Conservation (phyloP, 257 asterid species). For the Thymus mandschuricus region DNA sequence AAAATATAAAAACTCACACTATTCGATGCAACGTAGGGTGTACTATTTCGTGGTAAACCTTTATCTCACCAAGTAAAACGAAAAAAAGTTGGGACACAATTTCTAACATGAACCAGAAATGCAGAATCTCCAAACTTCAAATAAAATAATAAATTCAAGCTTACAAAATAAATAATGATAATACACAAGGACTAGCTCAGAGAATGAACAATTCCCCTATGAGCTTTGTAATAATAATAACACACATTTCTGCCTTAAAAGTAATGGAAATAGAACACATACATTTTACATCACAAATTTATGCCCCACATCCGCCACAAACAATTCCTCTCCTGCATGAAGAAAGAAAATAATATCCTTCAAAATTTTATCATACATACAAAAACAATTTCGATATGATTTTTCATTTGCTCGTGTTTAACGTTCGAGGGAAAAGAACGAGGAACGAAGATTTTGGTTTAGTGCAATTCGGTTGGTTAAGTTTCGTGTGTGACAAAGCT, state of each 20-base stretch:
- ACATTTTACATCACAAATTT: slow-evolving; percentile 16
- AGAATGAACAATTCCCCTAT: slow-evolving; percentile 60
- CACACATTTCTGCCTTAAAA: background rate
- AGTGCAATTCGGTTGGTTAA: background rate
- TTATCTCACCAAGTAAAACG: too few relatives aligned
- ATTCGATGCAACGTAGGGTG: too few relatives aligned
- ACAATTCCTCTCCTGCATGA: slow-evolving; percentile 60
- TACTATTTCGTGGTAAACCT: too few relatives aligned
- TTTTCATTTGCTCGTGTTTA: background rate
- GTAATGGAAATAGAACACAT: background rate
- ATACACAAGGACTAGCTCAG: slow-evolving; percentile 29
- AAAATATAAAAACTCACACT: too few relatives aligned
- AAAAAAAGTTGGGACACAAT: too few relatives aligned
- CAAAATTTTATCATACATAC: too few relatives aligned
- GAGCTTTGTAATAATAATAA: background rate
- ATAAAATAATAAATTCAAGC: background rate
- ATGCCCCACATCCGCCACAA: slow-evolving; percentile 81
- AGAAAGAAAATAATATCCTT: background rate
- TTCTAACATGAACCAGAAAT: background rate
- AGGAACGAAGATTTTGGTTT: background rate
- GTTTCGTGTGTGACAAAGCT: background rate
- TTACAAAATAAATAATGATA: background rate
- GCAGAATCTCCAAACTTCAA: background rate
- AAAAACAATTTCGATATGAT: background rate
- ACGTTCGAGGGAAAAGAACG: too few relatives aligned